These are phyloP conservation scores for Glaciozyma martinii DNA, from an alignment of 768 basidiomycete species.

Conservation along the genomic window DNA sequence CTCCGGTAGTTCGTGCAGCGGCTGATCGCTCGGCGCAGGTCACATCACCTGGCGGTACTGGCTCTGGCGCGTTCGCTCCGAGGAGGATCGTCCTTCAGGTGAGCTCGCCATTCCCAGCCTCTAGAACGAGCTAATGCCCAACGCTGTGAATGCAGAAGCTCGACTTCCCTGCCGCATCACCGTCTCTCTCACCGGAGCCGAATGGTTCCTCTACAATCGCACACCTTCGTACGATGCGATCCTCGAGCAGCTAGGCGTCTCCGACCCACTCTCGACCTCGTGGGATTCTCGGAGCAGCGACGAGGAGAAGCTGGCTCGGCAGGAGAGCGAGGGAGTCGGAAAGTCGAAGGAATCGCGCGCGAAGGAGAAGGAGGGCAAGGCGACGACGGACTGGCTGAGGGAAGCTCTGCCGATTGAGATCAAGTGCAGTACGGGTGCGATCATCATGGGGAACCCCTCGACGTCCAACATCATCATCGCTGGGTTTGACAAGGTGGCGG, in stretches of 20 bases:
- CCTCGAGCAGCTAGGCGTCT: conserved; percentile 48
- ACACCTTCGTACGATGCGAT: conserved; percentile 84
- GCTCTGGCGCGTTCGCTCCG: conserved; percentile 51
- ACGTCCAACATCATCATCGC: conserved; percentile 72
- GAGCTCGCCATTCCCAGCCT: conserved; percentile 22
- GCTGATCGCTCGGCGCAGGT: conserved; percentile 46
- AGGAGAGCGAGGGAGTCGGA: neutral
- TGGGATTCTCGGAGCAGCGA: neutral
- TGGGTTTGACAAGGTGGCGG: conserved; percentile 67
- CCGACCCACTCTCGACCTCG: neutral
- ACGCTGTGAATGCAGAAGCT: conserved; percentile 28
- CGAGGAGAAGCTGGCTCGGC: neutral
- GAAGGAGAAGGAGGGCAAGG: conserved; percentile 12
- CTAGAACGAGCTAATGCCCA: conserved; percentile 26
- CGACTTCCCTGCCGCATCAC: conserved; percentile 67
- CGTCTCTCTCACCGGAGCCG: conserved; percentile 69
- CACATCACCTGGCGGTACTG: conserved; percentile 91
- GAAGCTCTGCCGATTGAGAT: conserved; percentile 81
- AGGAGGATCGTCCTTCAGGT: conserved; percentile 12
- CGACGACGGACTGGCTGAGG: conserved; percentile 46
- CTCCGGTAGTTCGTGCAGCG: neutral
- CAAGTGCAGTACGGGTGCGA: conserved; percentile 64
- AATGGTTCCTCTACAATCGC: conserved; percentile 87
- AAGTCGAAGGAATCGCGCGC: neutral
- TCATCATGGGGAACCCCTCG: conserved; percentile 75